Base-by-base conservation (phyloP, 2,329 filamentous ascomycete genomes). In the Shiraia sp. region DNA sequence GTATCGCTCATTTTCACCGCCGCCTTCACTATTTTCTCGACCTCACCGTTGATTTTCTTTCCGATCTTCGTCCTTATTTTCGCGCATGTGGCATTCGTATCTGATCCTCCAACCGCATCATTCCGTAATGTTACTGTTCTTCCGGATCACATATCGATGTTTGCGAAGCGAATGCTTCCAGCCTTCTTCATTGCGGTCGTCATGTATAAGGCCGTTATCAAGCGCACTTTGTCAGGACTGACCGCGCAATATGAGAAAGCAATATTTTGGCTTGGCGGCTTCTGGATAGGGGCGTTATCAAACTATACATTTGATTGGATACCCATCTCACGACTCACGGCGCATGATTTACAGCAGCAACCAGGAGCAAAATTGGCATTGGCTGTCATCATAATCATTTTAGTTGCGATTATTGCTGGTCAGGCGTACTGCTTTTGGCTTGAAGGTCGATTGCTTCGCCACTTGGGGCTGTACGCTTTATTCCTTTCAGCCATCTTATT, bases 251-350 rank as follows among this genome's bases (percentile, higher is more conserved):
- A 95, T 31, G 91, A 96, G 63, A 96, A 95, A 75, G 87, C 89
- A 0, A 68, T 96, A 1, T 75, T 97, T 22, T 97, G 90, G 86
- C 77, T 97, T 2, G 90, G 90, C 1, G 85, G 83, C 10, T 90
- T 87, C 63, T 97, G 93, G 86, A 83, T 96, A 31, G 92, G 91
- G 12, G 86, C 89, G 1, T 72, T 97, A 49, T 91, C 91, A 55
- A 97, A 97, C 67, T 93, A 96, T 69, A 96, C 93, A 0, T 88
- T 97, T 58, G 87, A 89, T 50, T 87, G 88, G 74, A 96, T 97
- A 45, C 93, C 93, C 0, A 93, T 99, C 53, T 83, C 89, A 65
- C 85, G 93, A 4, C 79, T 99, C 12, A 96, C 87, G 8, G 82
- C 85, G 0, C 90, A 93, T 63, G 93, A 99, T 61, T 80, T 99